A percentile compares a stretch with the other conserved stretches of the same genome.
Conservation (phyloP, 805 yeast species). For the Lipomyces sp. region DNA sequence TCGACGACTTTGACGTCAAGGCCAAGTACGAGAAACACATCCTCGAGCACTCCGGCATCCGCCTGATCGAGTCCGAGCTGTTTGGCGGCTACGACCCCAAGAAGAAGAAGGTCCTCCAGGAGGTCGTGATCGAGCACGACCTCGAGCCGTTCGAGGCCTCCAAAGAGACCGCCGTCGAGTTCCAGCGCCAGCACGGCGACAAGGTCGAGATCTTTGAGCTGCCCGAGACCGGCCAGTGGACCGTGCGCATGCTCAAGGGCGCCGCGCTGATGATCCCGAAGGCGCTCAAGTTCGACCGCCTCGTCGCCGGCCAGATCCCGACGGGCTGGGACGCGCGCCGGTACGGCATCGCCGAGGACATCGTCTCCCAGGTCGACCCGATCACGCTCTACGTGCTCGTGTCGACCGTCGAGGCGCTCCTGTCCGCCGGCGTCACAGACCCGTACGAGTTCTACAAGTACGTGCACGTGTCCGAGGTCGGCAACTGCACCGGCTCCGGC, state of each 20-base stretch:
- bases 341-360: conserved; percentile 94
- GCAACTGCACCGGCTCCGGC: conserved; percentile 99
- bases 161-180: conserved; percentile 91
- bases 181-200: conserved; percentile 90
- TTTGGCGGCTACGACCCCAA: conserved; percentile 93
- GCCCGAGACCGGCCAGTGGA: conserved; percentile 85
- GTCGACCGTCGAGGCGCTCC: conserved; percentile 90
- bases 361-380: conserved; percentile 92
- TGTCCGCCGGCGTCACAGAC: conserved; percentile 92
- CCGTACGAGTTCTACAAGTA: conserved; percentile 98
- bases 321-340: conserved; percentile 96
- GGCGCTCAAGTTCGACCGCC: conserved; percentile 58
- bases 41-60: conserved; percentile 91
- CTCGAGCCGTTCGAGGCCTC: conserved; percentile 94
- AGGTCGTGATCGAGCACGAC: conserved; percentile 93
- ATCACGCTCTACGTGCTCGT: conserved; percentile 90
- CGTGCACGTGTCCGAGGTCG: conserved; percentile 97
- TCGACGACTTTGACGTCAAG: conserved; percentile 92
- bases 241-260: conserved; percentile 88
- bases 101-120: conserved; percentile 90
- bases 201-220: conserved; percentile 87
- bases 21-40: conserved; percentile 84
- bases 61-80: conserved; percentile 93
- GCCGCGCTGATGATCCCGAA: conserved; percentile 89
- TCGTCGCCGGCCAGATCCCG: conserved; percentile 90